phyloP scores from a whole-genome alignment of 805 yeast genomes.

The Saccharomycopsis lassenensis region DNA sequence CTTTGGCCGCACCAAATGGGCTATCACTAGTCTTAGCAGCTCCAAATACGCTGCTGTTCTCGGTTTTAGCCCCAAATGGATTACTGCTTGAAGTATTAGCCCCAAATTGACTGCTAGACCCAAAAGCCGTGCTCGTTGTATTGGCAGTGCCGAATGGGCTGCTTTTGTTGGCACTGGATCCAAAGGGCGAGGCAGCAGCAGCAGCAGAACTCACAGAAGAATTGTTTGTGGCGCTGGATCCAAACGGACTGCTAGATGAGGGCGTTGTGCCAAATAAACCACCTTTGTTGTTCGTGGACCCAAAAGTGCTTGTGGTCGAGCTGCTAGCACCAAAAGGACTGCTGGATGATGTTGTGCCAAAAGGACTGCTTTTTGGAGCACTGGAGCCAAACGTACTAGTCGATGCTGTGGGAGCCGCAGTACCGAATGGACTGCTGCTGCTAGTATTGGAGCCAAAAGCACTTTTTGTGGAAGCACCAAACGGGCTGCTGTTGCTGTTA shows the following conservation, averaged over 20 bases:
- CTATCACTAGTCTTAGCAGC: not conserved
- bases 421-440: not conserved
- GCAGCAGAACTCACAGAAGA: not conserved
- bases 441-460: not conserved
- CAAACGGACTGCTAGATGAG: not conserved
- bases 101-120: not conserved
- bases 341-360: not conserved
- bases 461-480: conserved; percentile 4
- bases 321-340: not conserved
- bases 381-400: not conserved
- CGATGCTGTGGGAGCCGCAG: conserved; percentile 1
- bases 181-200: not conserved
- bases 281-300: not conserved
- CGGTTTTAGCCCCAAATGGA: conserved; percentile 1
- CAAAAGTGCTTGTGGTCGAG: not conserved
- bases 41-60: not conserved
- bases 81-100: not conserved
- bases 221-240: not conserved
- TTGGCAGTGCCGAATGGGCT: not conserved
- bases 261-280: not conserved
- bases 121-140: conserved; percentile 2
- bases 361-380: not conserved
- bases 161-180: not conserved
- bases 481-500: not conserved
- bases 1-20: too few relatives aligned